Base-by-base conservation (phyloP, 2,329 filamentous ascomycete species). In the Nigrospora sphaerica region DNA sequence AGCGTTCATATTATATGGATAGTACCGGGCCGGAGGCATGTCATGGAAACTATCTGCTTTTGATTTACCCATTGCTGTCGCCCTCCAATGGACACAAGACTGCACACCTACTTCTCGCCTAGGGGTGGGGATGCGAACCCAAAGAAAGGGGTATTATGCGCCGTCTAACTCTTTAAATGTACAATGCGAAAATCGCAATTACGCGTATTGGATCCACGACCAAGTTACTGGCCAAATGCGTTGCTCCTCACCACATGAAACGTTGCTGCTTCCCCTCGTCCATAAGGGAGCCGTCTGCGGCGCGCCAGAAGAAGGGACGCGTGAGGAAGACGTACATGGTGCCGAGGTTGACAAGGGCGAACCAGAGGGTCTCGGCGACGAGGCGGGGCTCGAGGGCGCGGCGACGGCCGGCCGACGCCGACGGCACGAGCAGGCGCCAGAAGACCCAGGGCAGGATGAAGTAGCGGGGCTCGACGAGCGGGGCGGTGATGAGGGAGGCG, bases 381-480 rank as follows among this genome's bases (percentile, higher is more conserved):
- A 83, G 59, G 45, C 31, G 33, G 43, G 35, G 33, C 50, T 28
- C 42, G 39, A 34, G 17, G 51, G 43, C 35, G 44, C 45, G 44
- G 5, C 23, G 42, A 36, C 1, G 12, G 3, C 7, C 38, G 42
- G 28, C 37, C 28, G 19, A 34, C 46, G 16, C 49, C 34, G 17
- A 64, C 0, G 88, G 88, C 1, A 95, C 69, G 57, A 95, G 78
- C 9, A 97, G 68, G 1, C 93, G 78, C 88, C 91, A 97, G 57
- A 96, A 83, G 10, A 96, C 78, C 89, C 90, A 98, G 0, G 92
- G 91, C 12, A 96, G 75, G 61, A 98, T 95, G 64, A 95, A 95
- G 66, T 98, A 98, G 13, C 93, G 80, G 13, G 93, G 93, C 64
- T 98, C 93, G 11, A 98, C 92, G 1, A 98, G 77, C 0, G 93